Conservation (phyloP, 345 rosid species). For the Citrus unshiu region DNA sequence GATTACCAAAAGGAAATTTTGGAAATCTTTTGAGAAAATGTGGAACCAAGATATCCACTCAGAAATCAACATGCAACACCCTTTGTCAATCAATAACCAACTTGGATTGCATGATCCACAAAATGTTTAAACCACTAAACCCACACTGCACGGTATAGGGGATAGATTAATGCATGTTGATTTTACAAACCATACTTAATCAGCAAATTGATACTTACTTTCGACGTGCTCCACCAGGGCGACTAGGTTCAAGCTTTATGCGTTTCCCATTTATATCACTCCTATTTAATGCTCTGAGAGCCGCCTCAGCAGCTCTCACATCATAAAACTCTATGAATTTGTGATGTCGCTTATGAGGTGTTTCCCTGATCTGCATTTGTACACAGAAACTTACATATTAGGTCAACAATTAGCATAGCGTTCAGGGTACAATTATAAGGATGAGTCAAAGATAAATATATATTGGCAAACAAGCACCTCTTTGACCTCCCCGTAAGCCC, state of each 20-base stretch:
- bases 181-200: not conserved
- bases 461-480: slow-evolving; percentile 46
- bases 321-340: slow-evolving; percentile 92
- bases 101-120: not conserved
- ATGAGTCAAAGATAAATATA: not conserved
- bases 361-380: slow-evolving; percentile 82
- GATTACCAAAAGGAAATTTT: not conserved
- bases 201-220: slow-evolving; percentile 42
- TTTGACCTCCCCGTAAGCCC: slow-evolving; percentile 89
- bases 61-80: not conserved
- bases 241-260: slow-evolving; percentile 96
- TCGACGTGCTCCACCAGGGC: slow-evolving; percentile 94
- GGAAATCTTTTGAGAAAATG: not conserved
- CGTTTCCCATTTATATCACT: slow-evolving; percentile 97
- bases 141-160: not conserved
- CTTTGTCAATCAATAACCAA: slow-evolving; percentile 1
- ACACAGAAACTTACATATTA: slow-evolving; percentile 3
- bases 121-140: not conserved
- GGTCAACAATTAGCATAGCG: not conserved
- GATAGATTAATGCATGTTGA: not conserved
- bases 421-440: not conserved
- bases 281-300: slow-evolving; percentile 78
- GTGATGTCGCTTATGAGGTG: slow-evolving; percentile 87
- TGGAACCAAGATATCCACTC: not conserved
- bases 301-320: slow-evolving; percentile 91